phyloP scores from a whole-genome alignment of 202 grass and related monocot species.

The Carex sylvatica region DNA sequence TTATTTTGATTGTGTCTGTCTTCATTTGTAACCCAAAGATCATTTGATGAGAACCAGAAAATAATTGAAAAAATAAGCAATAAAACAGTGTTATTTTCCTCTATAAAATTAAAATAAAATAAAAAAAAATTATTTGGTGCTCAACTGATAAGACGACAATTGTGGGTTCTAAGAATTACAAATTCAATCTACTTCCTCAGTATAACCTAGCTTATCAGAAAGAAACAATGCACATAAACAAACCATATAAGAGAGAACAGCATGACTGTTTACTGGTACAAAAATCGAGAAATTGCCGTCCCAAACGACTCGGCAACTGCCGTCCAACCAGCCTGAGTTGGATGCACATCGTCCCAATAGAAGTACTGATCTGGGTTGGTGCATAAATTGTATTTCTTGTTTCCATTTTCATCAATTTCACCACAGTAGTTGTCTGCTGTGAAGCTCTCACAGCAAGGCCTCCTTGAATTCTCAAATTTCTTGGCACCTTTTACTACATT shows the following conservation, averaged over 20 bases:
- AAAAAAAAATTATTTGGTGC: neutral
- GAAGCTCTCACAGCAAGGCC: constrained; percentile 66
- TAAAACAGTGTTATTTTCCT: neutral
- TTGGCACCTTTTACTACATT: neutral
- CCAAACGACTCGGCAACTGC: constrained; percentile 49
- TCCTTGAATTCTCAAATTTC: constrained; percentile 37
- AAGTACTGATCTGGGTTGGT: constrained; percentile 38
- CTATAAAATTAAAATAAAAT: neutral
- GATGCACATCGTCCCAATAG: constrained; percentile 87
- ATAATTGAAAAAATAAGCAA: neutral
- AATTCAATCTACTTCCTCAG: neutral
- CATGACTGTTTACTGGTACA: constrained; percentile 34
- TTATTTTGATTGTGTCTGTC: neutral
- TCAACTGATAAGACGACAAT: constrained; percentile 7
- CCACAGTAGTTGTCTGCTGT: constrained; percentile 49
- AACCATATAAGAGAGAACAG: neutral
- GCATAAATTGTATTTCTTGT: constrained; percentile 48
- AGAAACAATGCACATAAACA: neutral
- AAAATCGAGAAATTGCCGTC: constrained; percentile 33
- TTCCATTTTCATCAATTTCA: constrained; percentile 52
- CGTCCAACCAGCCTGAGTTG: constrained; percentile 73
- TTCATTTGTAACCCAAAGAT: neutral
- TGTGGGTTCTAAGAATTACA: neutral
- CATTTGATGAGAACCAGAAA: neutral
- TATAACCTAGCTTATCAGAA: neutral